Evolutionary conservation across 2,329 filamentous ascomycete species (phyloP).

Genomic region (Parafenestella ontariensis): DNA sequence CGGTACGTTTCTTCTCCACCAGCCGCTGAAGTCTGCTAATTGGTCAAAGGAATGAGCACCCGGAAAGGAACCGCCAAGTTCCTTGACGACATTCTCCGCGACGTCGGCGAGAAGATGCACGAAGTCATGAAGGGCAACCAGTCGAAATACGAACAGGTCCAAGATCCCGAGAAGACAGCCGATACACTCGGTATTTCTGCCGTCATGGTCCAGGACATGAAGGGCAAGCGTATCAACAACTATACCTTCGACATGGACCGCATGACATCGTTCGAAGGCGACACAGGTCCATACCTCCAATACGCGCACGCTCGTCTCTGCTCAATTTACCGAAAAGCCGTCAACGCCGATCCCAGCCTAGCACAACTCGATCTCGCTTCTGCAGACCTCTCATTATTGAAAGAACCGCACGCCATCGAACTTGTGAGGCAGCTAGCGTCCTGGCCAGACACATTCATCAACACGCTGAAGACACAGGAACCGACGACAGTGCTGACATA

Average conservation of each 20-base stretch:
- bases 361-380: slow-evolving; percentile 65
- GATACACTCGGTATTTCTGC: slow-evolving; percentile 91
- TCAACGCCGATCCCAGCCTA: slow-evolving; percentile 55
- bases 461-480: slow-evolving; percentile 84
- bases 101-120: slow-evolving; percentile 93
- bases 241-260: slow-evolving; percentile 79
- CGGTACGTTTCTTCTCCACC: slow-evolving; percentile 40
- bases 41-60: slow-evolving; percentile 60
- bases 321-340: slow-evolving; percentile 60
- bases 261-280: slow-evolving; percentile 85
- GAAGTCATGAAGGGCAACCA: slow-evolving; percentile 93
- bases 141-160: slow-evolving; percentile 88
- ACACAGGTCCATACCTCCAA: slow-evolving; percentile 85
- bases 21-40: neutral
- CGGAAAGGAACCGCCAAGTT: slow-evolving; percentile 66
- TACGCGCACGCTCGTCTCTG: slow-evolving; percentile 66
- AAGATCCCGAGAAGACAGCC: slow-evolving; percentile 79
- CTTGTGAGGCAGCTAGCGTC: slow-evolving; percentile 78
- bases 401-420: slow-evolving; percentile 74
- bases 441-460: slow-evolving; percentile 84
- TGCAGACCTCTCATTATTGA: slow-evolving; percentile 73
- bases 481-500: slow-evolving; percentile 73
- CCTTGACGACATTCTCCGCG: slow-evolving; percentile 58
- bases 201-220: slow-evolving; percentile 99
- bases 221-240: slow-evolving; percentile 80